phyloP scores from a whole-genome alignment of 805 yeast species.

The Scheffersomyces stipitis region DNA sequence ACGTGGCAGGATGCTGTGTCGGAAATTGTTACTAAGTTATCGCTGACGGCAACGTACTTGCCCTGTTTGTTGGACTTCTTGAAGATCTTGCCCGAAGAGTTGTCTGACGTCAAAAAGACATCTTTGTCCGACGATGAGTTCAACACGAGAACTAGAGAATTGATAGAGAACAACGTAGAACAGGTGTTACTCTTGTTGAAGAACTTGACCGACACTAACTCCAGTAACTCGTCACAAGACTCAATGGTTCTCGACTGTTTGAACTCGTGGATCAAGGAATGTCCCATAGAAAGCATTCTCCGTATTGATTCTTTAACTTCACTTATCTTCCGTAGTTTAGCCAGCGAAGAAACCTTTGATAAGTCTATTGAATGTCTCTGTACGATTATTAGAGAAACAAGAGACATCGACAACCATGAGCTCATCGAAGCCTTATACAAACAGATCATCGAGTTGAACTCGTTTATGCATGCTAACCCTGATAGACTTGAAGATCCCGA shows the following conservation, averaged over 20 bases:
- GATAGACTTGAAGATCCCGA: constrained; percentile 60
- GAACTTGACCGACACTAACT: constrained; percentile 32
- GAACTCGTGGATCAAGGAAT: constrained; percentile 88
- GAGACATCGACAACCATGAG: constrained; percentile 65
- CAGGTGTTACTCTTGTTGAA: constrained; percentile 65
- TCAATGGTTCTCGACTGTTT: constrained; percentile 68
- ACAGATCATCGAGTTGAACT: constrained; percentile 63
- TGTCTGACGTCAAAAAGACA: constrained; percentile 71
- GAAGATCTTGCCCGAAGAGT: constrained; percentile 88
- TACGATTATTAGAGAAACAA: constrained; percentile 76
- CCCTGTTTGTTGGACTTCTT: constrained; percentile 71
- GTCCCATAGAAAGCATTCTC: constrained; percentile 71
- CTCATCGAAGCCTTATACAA: constrained; percentile 66
- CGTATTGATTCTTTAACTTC: constrained; percentile 62
- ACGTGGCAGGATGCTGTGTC: constrained; percentile 70
- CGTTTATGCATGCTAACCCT: constrained; percentile 35
- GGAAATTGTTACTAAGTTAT: constrained; percentile 59
- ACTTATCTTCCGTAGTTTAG: constrained; percentile 59
- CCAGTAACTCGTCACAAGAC: constrained; percentile 19
- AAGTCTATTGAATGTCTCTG: constrained; percentile 85
- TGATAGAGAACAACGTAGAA: constrained; percentile 67
- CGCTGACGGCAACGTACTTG: constrained; percentile 34
- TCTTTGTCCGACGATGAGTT: constrained; percentile 83
- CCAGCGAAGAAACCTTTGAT: constrained; percentile 73
- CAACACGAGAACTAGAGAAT: constrained; percentile 56